Evolutionary conservation across 441 rosid genomes (phyloP).

Genomic region (Pelargonium myrrhifolium): DNA sequence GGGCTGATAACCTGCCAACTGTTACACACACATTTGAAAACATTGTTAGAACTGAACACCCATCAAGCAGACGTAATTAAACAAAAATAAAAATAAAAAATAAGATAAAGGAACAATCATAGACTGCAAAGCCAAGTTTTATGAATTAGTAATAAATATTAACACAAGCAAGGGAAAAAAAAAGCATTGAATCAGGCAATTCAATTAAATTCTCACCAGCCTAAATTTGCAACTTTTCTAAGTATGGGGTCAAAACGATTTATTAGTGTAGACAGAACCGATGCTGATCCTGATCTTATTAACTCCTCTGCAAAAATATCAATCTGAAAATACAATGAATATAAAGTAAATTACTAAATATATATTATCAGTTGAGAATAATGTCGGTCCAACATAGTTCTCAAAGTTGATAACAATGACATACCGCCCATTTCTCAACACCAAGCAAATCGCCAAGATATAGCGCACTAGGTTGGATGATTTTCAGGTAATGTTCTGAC

Average conservation of each 20-base stretch:
- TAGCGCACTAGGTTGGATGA: conserved; percentile 55
- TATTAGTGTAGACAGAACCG: conserved; percentile 50
- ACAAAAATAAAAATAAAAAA: neutral
- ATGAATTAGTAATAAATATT: neutral
- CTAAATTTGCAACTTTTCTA: conserved; percentile 64
- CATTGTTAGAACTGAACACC: conserved; percentile 10
- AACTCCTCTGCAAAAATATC: conserved; percentile 66
- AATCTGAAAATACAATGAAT: conserved; percentile 32
- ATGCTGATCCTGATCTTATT: conserved; percentile 54
- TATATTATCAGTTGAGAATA: conserved; percentile 3
- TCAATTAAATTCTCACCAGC: conserved; percentile 39
- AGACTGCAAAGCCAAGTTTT: neutral
- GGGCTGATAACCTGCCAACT: conserved; percentile 93
- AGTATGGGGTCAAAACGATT: conserved; percentile 53
- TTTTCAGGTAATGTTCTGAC: conserved; percentile 43
- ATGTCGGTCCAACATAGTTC: conserved; percentile 4
- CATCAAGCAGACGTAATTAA: neutral
- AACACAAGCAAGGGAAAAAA: neutral
- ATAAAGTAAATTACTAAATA: conserved; percentile 14
- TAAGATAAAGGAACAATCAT: neutral
- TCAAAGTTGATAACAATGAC: conserved; percentile 18
- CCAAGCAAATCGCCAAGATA: conserved; percentile 66
- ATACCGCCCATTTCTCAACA: conserved; percentile 52
- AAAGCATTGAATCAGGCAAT: neutral
- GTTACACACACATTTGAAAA: conserved; percentile 22